A percentile compares a stretch with the other conserved stretches of the same genome.
Conservation (phyloP, 1,284 basidiomycete species). For the Entoloma clypeatum region DNA sequence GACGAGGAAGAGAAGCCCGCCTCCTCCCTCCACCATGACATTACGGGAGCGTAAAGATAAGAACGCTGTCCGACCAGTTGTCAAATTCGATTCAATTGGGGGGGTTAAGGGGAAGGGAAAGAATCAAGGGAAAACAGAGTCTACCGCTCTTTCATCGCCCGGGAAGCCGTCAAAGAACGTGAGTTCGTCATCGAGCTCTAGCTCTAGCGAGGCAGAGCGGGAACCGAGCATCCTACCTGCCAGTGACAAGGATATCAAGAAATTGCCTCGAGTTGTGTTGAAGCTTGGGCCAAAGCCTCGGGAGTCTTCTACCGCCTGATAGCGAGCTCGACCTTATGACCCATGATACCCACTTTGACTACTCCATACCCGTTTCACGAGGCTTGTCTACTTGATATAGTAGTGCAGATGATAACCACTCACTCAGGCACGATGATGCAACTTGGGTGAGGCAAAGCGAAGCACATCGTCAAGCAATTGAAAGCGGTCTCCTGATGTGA, state of each 20-base stretch:
- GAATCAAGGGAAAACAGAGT: neutral
- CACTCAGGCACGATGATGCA: no score
- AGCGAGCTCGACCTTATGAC: neutral
- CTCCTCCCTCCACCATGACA: slow-evolving; percentile 44
- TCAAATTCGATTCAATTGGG: no score
- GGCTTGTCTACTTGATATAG: no score
- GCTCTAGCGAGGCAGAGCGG: slow-evolving; percentile 20
- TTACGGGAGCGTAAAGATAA: slow-evolving; percentile 50
- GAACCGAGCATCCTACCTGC: slow-evolving; percentile 1
- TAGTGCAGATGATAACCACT: no score
- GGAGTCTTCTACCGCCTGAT: no score
- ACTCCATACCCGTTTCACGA: slow-evolving; percentile 15
- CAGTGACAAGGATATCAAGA: slow-evolving; percentile 35
- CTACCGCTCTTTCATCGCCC: neutral
- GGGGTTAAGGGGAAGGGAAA: slow-evolving; percentile 1
- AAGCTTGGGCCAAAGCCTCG: slow-evolving; percentile 42
- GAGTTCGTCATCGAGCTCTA: slow-evolving; percentile 16
- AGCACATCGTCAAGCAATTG: no score
- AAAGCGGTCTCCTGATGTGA: no score
- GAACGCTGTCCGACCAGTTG: no score
- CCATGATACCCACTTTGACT: slow-evolving; percentile 9
- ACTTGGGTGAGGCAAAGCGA: no score
- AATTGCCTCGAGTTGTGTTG: slow-evolving; percentile 53
- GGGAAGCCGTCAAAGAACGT: neutral
- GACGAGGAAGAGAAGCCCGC: slow-evolving; percentile 21